Evolutionary conservation across 306 rosid genomes (phyloP).

Genomic region (Myrica gale): DNA sequence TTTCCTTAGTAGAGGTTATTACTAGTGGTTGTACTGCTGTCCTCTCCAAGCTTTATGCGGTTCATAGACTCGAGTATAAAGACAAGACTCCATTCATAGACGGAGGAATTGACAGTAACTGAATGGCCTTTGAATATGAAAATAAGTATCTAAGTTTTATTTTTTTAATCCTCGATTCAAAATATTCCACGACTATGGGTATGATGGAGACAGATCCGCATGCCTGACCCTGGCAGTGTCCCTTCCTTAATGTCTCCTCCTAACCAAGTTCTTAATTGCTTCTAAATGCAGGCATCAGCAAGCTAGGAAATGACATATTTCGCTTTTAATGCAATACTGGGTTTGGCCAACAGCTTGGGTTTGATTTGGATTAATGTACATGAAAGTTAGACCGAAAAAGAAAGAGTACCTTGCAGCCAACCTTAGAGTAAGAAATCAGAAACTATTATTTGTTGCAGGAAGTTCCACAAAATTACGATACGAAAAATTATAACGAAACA

Average conservation of each 20-base stretch:
- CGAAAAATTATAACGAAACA: too few relatives aligned
- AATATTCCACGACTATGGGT: background rate
- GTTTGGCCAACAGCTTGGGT: background rate
- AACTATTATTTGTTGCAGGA: too few relatives aligned
- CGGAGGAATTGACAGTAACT: too few relatives aligned
- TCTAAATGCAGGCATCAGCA: background rate
- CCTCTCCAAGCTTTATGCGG: background rate
- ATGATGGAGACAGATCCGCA: background rate
- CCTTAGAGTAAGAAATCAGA: background rate
- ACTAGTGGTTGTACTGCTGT: background rate
- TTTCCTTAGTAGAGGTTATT: background rate
- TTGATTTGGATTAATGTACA: background rate
- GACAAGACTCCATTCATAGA: too few relatives aligned
- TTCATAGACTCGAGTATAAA: background rate
- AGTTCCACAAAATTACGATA: too few relatives aligned
- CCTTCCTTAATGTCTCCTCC: background rate
- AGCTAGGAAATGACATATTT: background rate
- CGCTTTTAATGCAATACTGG: background rate
- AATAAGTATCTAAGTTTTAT: background rate
- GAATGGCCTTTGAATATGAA: background rate
- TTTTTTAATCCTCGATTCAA: background rate
- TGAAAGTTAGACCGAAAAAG: background rate
- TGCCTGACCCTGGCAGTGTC: background rate
- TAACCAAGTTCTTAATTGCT: background rate
- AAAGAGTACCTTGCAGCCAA: background rate